Conservation (phyloP, 768 basidiomycete species). For the Ramaria rubella region DNA sequence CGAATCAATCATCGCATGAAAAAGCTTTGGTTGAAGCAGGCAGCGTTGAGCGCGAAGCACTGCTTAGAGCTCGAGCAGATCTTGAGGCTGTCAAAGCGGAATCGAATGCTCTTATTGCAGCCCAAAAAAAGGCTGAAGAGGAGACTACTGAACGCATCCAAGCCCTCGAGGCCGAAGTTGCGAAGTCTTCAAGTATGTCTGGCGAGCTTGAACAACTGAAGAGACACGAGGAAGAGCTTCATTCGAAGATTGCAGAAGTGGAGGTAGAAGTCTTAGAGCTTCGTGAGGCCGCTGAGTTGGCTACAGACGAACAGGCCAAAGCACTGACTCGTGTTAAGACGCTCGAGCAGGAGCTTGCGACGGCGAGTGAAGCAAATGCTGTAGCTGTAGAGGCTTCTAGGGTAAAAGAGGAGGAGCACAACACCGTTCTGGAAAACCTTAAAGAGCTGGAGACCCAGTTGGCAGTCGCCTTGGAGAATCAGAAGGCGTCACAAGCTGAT, state of each 20-base stretch:
- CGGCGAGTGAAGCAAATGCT: conserved; percentile 42
- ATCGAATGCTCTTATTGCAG: conserved; percentile 41
- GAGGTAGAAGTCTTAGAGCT: conserved; percentile 77
- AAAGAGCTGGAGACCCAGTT: conserved; percentile 44
- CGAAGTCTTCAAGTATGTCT: conserved; percentile 38
- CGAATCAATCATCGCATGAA: conserved; percentile 41
- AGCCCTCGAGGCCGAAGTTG: conserved; percentile 41
- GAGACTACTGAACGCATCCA: conserved; percentile 40
- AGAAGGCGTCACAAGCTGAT: conserved; percentile 43
- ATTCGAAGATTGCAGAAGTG: conserved; percentile 67
- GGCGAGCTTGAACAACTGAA: conserved; percentile 47
- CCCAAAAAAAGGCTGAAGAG: conserved; percentile 43
- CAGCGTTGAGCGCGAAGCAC: conserved; percentile 55
- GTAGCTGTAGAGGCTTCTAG: conserved; percentile 41
- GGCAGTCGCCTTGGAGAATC: conserved; percentile 35
- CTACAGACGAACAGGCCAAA: conserved; percentile 51
- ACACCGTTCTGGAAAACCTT: conserved; percentile 36
- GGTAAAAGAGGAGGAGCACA: conserved; percentile 42
- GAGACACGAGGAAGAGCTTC: conserved; percentile 61
- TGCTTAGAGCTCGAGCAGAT: conserved; percentile 57
- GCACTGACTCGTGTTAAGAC: conserved; percentile 39
- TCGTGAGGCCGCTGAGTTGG: conserved; percentile 59
- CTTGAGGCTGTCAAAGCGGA: conserved; percentile 51
- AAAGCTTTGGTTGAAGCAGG: conserved; percentile 40
- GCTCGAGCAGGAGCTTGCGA: conserved; percentile 48